Evolutionary conservation across 2,329 filamentous ascomycete species (phyloP).

Genomic region (Dothistroma septosporum): DNA sequence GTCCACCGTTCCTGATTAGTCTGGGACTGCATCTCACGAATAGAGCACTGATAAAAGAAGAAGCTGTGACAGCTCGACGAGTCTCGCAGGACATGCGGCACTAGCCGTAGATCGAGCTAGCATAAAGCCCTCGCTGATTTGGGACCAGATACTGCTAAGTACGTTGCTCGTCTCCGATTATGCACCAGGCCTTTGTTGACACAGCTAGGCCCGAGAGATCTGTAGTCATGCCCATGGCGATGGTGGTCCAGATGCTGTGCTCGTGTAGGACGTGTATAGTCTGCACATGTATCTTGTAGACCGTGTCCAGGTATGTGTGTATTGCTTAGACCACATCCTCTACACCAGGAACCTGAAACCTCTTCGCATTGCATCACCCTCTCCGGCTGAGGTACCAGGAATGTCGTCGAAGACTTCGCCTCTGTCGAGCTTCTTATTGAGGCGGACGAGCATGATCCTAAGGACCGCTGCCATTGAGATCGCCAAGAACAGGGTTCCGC

Average conservation of each 20-base stretch:
- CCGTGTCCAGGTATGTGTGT: not conserved
- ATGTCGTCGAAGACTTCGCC: constrained; percentile 55
- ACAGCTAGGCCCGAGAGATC: not conserved
- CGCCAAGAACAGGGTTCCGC: constrained; percentile 59
- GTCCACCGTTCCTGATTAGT: not conserved
- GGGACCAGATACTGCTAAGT: too few relatives aligned
- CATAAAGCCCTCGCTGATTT: too few relatives aligned
- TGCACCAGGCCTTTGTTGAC: too few relatives aligned
- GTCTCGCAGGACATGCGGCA: not conserved
- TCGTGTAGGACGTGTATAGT: too few relatives aligned
- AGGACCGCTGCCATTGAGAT: constrained; percentile 61
- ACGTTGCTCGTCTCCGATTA: too few relatives aligned
- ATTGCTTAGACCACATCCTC: not conserved
- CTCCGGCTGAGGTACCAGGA: constrained; percentile 45
- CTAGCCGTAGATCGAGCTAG: too few relatives aligned
- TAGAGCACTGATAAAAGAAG: not conserved
- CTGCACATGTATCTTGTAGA: not conserved
- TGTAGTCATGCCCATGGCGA: not conserved
- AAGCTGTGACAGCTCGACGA: not conserved
- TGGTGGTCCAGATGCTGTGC: not conserved
- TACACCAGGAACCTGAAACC: constrained; percentile 61
- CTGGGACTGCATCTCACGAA: not conserved
- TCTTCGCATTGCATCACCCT: constrained; percentile 52
- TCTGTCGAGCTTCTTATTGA: constrained; percentile 67
- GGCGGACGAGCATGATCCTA: constrained; percentile 57